Evolutionary conservation across 140 eudicot genomes (phyloP).

Genomic region (Oenanthe javanica): DNA sequence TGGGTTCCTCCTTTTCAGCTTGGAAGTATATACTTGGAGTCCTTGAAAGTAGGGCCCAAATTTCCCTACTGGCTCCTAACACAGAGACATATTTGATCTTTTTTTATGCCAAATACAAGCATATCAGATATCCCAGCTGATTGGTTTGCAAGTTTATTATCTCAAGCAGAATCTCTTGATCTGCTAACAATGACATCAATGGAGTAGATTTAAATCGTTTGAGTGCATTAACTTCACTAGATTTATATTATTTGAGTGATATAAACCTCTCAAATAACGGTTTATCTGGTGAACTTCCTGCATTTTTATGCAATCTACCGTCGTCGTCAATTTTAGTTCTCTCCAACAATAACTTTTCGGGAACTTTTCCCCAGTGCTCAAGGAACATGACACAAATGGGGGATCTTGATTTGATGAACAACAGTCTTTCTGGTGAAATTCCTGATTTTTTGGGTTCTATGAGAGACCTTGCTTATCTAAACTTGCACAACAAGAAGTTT

Average conservation of each 20-base stretch:
- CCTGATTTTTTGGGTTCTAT: conserved; percentile 4
- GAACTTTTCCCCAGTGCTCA: conserved; percentile 3
- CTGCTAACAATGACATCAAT: neutral
- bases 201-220: too few relatives aligned
- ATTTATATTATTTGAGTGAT: too few relatives aligned
- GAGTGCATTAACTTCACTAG: neutral
- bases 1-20: neutral
- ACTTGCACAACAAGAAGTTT: conserved; percentile 14
- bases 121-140: neutral
- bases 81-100: neutral
- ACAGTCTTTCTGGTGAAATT: conserved; percentile 10
- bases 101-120: neutral
- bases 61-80: neutral
- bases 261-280: neutral
- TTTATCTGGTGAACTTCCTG: neutral
- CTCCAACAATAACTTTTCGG: conserved; percentile 13
- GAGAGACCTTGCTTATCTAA: neutral
- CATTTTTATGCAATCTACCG: neutral
- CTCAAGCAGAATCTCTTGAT: neutral
- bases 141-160: neutral
- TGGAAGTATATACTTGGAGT: neutral
- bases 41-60: neutral
- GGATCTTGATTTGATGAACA: conserved; percentile 11
- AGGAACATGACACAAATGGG: neutral
- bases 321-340: neutral